phyloP scores from a whole-genome alignment of 2,329 filamentous ascomycete genomes.

The Zarea fungicola region DNA sequence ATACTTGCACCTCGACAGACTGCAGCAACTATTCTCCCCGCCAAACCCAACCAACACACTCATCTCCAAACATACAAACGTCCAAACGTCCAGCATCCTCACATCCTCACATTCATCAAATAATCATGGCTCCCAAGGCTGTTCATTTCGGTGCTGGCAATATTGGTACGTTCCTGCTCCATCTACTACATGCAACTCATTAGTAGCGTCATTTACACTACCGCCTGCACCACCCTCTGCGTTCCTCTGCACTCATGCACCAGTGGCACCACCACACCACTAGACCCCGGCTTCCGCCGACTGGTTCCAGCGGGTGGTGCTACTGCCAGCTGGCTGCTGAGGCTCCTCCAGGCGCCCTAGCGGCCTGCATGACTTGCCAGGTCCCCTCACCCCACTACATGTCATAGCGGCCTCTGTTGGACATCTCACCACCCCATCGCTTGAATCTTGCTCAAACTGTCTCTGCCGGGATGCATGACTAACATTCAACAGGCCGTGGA shows the following conservation, averaged over 20 bases:
- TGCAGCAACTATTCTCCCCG: background rate
- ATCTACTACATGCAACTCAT: background rate
- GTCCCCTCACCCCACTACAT: constrained; percentile 1
- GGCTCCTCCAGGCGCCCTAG: too few relatives aligned
- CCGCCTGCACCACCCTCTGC: background rate
- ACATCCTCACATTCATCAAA: constrained; percentile 16
- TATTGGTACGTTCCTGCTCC: constrained; percentile 52
- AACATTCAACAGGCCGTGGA: constrained; percentile 50
- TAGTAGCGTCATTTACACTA: background rate
- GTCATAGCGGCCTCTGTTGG: constrained; percentile 5
- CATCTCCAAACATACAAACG: background rate
- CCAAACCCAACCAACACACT: background rate
- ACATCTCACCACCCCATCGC: background rate
- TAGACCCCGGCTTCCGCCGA: constrained; percentile 6
- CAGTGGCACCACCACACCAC: constrained; percentile 3
- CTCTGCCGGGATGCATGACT: too few relatives aligned
- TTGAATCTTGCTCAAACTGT: too few relatives aligned
- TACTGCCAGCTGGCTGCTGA: too few relatives aligned
- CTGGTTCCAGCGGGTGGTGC: too few relatives aligned
- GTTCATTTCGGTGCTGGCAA: constrained; percentile 85
- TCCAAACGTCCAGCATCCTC: background rate
- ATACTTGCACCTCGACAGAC: too few relatives aligned
- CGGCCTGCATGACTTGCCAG: background rate
- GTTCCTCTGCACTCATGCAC: too few relatives aligned
- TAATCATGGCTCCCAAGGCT: constrained; percentile 53